Base-by-base conservation (phyloP, 192 early-diverging fungal genomes). In the Backusella westeae region DNA sequence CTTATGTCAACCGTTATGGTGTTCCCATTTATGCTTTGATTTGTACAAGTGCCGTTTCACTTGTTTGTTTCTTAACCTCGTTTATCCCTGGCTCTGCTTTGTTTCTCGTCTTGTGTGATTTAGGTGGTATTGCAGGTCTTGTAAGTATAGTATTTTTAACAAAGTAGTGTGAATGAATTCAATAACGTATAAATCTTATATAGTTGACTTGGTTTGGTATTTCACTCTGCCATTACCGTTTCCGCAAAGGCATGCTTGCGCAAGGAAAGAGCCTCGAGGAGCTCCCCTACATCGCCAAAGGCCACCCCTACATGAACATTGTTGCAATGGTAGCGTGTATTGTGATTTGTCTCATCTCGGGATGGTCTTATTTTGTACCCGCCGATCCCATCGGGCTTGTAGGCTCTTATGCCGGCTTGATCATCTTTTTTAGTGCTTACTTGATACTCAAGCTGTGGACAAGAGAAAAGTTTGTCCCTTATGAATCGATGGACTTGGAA, bases 191-290 rank as follows among this genome's bases (percentile, higher is more conserved):
- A 5, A 23, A 19, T 19, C 15, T 41, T 36, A 32, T 46, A 32
- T 32, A 72, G 67, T 17, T 76, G 21, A 94, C 93, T 42, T 97
- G 96, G 96, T 71, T 93, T 41, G 91, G 91, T 21, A 97, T 97
- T 68, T 86, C 89, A 4, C 41, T 94, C 23, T 92, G 90, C 32
- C 94, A 96, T 69, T 88, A 90, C 70, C 90, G 96, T 15, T 96
- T 95, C 89, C 90, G 94, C 71, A 87, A 87, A 4, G 94, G 94
- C 3, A 91, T 90, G 69, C 73, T 89, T 38, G 88, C 85, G n/a
- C 96, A 97, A 79, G 90, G 90, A 17, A 88, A 89, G 46, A 75
- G 84, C 14, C 67, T 93, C 3, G 77, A 77, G 7, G 85, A 88
- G n/a, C 85, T 97, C 21, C 93, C 93, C 0, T 96, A 95, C 68